These are phyloP conservation scores for Herpetospermum pedunculosum DNA, from an alignment of 306 rosid species.

Conservation along the genomic window DNA sequence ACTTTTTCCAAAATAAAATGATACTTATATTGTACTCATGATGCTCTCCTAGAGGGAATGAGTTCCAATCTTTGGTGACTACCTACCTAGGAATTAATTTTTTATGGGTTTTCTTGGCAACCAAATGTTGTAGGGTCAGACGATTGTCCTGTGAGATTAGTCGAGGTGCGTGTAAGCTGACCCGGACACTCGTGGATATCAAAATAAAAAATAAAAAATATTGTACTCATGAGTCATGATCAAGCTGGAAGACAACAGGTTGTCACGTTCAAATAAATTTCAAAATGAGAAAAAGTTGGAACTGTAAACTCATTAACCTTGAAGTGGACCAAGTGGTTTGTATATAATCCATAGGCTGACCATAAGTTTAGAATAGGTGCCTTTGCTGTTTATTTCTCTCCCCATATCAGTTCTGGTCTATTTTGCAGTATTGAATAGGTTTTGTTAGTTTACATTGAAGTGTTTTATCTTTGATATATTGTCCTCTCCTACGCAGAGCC, in stretches of 20 bases:
- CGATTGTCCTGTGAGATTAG: too few species aligned
- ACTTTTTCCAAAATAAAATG: not conserved
- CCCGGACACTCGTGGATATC: too few species aligned
- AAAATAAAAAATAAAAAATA: too few species aligned
- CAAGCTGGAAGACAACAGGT: not conserved
- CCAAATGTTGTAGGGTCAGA: too few species aligned
- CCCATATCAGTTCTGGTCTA: not conserved
- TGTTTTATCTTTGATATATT: conserved; percentile 12
- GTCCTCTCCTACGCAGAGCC: conserved; percentile 53
- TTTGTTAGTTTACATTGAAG: not conserved
- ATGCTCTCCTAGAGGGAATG: too few species aligned
- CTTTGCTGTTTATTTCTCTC: not conserved
- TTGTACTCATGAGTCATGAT: not conserved
- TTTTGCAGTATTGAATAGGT: not conserved
- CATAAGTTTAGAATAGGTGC: not conserved
- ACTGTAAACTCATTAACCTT: not conserved
- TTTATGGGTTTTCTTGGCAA: too few species aligned
- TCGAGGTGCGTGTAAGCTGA: too few species aligned
- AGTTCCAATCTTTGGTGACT: too few species aligned
- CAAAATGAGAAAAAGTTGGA: not conserved
- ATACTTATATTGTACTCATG: not conserved
- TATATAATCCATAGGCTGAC: not conserved
- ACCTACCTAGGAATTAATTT: too few species aligned
- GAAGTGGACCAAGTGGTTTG: not conserved
- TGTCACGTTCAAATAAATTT: not conserved